These are phyloP conservation scores for Colletotrichum melonis DNA, from an alignment of 2,329 filamentous ascomycete species.

Conservation along the genomic window DNA sequence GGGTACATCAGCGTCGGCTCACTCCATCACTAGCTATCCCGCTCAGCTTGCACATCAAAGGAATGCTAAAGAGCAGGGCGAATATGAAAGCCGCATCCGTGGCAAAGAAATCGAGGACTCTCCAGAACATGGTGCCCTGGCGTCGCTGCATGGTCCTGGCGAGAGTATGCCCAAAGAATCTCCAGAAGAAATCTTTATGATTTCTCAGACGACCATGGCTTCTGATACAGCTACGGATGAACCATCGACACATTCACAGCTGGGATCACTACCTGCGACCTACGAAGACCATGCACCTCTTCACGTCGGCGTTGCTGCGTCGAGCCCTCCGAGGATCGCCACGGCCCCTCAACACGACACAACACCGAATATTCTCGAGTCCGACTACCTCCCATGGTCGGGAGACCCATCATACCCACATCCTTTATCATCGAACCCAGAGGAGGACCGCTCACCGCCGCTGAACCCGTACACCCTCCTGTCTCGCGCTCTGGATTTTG, in stretches of 20 bases:
- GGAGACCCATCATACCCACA: conserved; percentile 68
- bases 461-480: conserved; percentile 68
- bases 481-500: conserved; percentile 65
- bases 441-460: conserved; percentile 45
- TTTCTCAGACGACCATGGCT: conserved; percentile 58
- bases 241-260: conserved; percentile 30
- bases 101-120: conserved; percentile 49
- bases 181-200: conserved; percentile 54
- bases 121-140: conserved; percentile 26
- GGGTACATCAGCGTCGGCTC: conserved; percentile 16
- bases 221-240: conserved; percentile 46
- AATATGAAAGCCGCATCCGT: conserved; percentile 59
- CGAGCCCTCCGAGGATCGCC: conserved; percentile 42
- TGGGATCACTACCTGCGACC: conserved; percentile 14
- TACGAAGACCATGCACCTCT: conserved; percentile 33
- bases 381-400: conserved; percentile 69
- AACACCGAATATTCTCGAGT: conserved; percentile 60
- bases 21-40: conserved; percentile 19
- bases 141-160: not conserved
- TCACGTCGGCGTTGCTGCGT: conserved; percentile 27
- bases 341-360: conserved; percentile 50
- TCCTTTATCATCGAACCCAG: conserved; percentile 43
- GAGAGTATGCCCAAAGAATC: conserved; percentile 41
- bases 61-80: conserved; percentile 41
- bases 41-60: conserved; percentile 39